Percentiles rank a stretch among this genome's conserved stretches.
These are phyloP conservation scores for Kodamaea sagamina DNA, from an alignment of 805 yeast species.

Conservation along the genomic window DNA sequence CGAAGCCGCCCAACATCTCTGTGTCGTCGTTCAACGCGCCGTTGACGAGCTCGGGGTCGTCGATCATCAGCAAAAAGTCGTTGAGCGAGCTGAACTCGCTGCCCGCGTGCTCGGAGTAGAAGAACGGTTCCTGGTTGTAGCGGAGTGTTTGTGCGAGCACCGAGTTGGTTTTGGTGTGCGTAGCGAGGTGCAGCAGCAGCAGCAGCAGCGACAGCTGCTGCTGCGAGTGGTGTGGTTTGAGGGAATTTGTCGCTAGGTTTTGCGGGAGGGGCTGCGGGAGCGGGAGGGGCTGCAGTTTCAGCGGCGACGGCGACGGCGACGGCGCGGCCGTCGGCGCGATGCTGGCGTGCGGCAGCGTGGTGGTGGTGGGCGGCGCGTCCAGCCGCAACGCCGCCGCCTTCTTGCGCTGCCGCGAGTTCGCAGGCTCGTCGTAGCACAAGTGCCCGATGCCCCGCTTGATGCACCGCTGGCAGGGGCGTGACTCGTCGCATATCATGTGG, in stretches of 20 bases:
- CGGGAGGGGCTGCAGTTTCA: conserved; percentile 9
- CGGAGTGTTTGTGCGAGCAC: conserved; percentile 44
- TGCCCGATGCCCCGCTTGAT: conserved; percentile 86
- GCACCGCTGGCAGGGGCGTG: conserved; percentile 78
- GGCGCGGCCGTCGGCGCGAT: not conserved
- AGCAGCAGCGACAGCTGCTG: too few species aligned
- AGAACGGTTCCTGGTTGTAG: conserved; percentile 69
- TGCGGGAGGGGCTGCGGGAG: conserved; percentile 10
- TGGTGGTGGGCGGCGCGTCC: conserved; percentile 1
- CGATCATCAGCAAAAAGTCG: conserved; percentile 86
- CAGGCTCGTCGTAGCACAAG: conserved; percentile 75
- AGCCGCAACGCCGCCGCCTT: conserved; percentile 32
- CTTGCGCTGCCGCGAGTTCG: conserved; percentile 43
- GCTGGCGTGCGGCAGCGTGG: not conserved
- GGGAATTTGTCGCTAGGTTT: too few species aligned
- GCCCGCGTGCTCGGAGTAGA: conserved; percentile 89
- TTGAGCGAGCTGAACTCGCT: conserved; percentile 88
- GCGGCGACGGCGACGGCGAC: not conserved
- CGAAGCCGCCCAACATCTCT: conserved; percentile 7
- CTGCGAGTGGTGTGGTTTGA: too few species aligned
- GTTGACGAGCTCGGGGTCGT: conserved; percentile 72
- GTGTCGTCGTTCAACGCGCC: conserved; percentile 35
- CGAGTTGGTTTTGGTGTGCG: conserved; percentile 17
- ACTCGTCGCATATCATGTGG: conserved; percentile 89
- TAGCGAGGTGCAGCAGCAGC: conserved; percentile 4